A percentile compares a stretch with the other conserved stretches of the same genome.
Conservation (phyloP, 2,329 filamentous ascomycete species). For the Xenoacremonium recifei region DNA sequence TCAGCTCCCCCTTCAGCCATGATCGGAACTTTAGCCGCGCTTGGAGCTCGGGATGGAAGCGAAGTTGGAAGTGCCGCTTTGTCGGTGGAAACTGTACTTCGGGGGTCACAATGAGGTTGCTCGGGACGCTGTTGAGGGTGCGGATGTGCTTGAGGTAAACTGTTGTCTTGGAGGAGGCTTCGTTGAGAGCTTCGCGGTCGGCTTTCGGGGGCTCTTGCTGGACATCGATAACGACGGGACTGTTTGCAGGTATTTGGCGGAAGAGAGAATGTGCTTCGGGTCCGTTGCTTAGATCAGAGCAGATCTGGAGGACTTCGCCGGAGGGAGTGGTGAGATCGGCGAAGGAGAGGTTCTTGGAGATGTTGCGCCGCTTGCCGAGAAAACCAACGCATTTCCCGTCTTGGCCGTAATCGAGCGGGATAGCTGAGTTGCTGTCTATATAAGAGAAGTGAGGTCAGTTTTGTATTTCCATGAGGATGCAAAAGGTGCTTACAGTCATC, state of each 20-base stretch:
- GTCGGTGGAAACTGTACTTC: constrained; percentile 73
- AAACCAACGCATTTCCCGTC: constrained; percentile 54
- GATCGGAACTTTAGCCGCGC: constrained; percentile 71
- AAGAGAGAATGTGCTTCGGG: constrained; percentile 40
- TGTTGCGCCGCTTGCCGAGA: constrained; percentile 64
- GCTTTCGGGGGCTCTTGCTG: constrained; percentile 24
- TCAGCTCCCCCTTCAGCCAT: constrained; percentile 51
- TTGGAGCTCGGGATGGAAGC: constrained; percentile 67
- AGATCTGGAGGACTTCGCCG: constrained; percentile 44
- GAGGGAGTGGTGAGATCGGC: constrained; percentile 49
- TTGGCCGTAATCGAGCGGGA: constrained; percentile 14
- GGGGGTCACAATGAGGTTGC: constrained; percentile 72
- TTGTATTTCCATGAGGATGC: not conserved
- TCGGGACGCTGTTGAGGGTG: constrained; percentile 36
- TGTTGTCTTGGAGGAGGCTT: constrained; percentile 46
- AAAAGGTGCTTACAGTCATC: constrained; percentile 30
- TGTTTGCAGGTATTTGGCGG: constrained; percentile 46
- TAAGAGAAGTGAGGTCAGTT: not conserved
- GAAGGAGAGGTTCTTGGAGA: constrained; percentile 71
- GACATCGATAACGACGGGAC: constrained; percentile 51
- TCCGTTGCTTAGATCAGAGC: constrained; percentile 37
- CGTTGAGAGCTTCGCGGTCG: constrained; percentile 17
- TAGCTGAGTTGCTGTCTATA: constrained; percentile 27
- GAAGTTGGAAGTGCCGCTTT: constrained; percentile 79
- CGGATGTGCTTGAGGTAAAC: constrained; percentile 60